Evolutionary conservation across 768 basidiomycete species (phyloP).

Genomic region (Amanita pseudoporphyria): DNA sequence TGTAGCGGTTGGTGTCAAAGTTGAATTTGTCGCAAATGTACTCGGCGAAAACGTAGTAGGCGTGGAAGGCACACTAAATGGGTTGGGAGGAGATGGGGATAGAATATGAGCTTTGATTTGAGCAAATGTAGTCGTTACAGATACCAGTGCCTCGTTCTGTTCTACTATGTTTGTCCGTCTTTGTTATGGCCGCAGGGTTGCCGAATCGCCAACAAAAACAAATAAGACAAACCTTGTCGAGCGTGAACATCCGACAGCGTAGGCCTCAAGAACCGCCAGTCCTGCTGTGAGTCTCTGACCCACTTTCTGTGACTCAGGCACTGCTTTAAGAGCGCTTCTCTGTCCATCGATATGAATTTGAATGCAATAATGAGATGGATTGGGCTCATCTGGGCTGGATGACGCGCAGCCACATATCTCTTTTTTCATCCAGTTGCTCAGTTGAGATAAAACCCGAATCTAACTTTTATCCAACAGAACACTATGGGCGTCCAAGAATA

Average conservation of each 20-base stretch:
- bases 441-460: background rate
- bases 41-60: no score
- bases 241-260: background rate
- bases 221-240: slow-evolving; percentile 5
- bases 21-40: no score
- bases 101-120: slow-evolving; percentile 70
- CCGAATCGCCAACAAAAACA: slow-evolving; percentile 62
- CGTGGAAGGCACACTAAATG: no score
- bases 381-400: slow-evolving; percentile 5
- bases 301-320: background rate
- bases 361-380: slow-evolving; percentile 8
- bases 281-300: slow-evolving; percentile 8
- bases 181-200: no score
- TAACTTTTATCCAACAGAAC: slow-evolving; percentile 6
- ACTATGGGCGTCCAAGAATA: slow-evolving; percentile 60
- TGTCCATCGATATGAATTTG: background rate
- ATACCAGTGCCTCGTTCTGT: slow-evolving; percentile 48
- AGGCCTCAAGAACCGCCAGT: slow-evolving; percentile 8
- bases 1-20: no score
- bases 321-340: background rate
- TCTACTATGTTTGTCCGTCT: no score
- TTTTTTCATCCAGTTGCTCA: background rate
- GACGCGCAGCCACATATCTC: no score
- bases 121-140: slow-evolving; percentile 68
- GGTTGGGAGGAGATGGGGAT: no score